Evolutionary conservation across 352 stramenopile genomes (phyloP), one percentile per base, ranked within the genome.

Genomic region (Phytopythium oedochilum): DNA sequence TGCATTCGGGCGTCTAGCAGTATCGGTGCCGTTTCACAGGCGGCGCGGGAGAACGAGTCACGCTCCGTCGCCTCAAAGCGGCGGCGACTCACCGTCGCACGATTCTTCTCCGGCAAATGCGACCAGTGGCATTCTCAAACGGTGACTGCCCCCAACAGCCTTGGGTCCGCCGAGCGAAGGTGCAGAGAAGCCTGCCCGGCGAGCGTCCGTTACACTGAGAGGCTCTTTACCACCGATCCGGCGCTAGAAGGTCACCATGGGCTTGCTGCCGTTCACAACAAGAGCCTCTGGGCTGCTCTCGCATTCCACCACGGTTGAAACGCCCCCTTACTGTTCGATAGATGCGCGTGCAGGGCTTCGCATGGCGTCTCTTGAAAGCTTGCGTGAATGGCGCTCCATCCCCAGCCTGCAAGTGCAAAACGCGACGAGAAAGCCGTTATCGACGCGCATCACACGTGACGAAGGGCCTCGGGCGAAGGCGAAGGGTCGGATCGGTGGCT

Each of bases 211-310:
- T 46, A 46, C 40, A 1, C n/a, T 3, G n/a, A 22, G 29, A 26
- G 38, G 14, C 38, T 15, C 38, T 44, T 44, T 25, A 9, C 20
- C 11, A 20, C 10, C 2, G 20, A 28, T 28, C 40, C 22, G 3
- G 20, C 40, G 40, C 40, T 46, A 11, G 40, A 46, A 46, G 40
- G 40, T 46, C 40, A 22, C 40, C 40, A 46, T n/a, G 40, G 20
- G 1, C 11, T 23, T 31, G 34, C n/a, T n/a, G 39, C n/a, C n/a
- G 39, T 45, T 20, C 9, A n/a, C 20, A 7, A 15, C 5, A 17
- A 32, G 42, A 48, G 42, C 23, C 14, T 31, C 23, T 31, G 42
- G 14, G 42, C 22, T 32, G 42, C 22, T 18, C 39, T 31, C 42
- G 3, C 22, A 14, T 32, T 15, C 42, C 32, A 48, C 22, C 22